Base-by-base conservation (phyloP, 495 filamentous ascomycete genomes). In the Podospora sp. region DNA sequence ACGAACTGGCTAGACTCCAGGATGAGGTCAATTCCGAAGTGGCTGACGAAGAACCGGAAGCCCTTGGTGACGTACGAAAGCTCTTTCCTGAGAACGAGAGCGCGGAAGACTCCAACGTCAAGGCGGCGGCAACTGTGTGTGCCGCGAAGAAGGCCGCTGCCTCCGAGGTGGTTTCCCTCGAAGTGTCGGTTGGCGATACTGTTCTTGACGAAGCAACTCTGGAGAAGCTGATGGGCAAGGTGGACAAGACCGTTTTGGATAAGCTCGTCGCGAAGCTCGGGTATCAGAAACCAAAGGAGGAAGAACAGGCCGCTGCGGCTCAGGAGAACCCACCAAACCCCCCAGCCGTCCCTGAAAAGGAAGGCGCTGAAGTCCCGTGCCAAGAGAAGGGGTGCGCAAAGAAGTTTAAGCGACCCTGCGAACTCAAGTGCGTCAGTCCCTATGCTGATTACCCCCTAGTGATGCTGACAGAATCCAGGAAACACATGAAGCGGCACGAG, bases 401-500 rank as follows among this genome's bases (percentile, higher is more conserved):
- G 72, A 72, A 64, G 1, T 89, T 86, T 20, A 76, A 75, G 2
- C 82, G 90, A 16, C 84, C 77, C 55, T 93, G 89, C 69, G 90
- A 93, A 73, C 83, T 94, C 70, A 92, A 86, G 90, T 92, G 83
- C 71, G 85, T 73, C 1, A 11, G 36, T 29, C 2, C 49, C 33
- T 11, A 24, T 26, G 27, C 29, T 27, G 4, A 11, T 18, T 11
- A 57, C 16, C 58, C 26, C 27, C 12, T 60, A 33, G n/a, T 14
- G 24, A 25, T 27, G 27, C 64, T 63, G 25, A 68, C 51, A 51
- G 22, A 60, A 66, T 6, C 67, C 46, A 95, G 92, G 64, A 98
- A 97, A 77, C 94, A 97, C 74, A 82, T 87, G 76, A 96, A 93
- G 71, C 89, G 95, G 9, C 95, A 97, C 75, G 84, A 88, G 25